A percentile compares a stretch with the other conserved stretches of the same genome.
Evolutionary conservation across 805 yeast species (phyloP).

Genomic region (Sugiyamaella boreocaroliniensis): DNA sequence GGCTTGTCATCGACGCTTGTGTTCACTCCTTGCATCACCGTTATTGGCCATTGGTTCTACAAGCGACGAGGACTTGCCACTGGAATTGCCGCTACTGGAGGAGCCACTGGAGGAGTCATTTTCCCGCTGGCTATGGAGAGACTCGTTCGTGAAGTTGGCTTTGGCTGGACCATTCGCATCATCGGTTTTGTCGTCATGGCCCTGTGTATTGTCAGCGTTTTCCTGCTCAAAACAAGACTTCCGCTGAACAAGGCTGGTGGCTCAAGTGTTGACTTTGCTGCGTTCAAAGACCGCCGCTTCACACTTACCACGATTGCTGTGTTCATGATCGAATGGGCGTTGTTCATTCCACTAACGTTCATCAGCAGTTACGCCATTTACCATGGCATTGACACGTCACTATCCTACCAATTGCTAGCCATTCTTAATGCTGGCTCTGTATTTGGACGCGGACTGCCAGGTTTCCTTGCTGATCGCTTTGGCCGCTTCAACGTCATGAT

Average conservation of each 20-base stretch:
- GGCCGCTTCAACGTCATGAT: conserved; percentile 57
- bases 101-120: conserved; percentile 58
- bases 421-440: conserved; percentile 44
- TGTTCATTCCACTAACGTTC: conserved; percentile 48
- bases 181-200: conserved; percentile 33
- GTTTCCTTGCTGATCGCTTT: conserved; percentile 44
- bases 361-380: conserved; percentile 47
- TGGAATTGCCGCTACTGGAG: conserved; percentile 60
- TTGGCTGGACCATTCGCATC: conserved; percentile 52
- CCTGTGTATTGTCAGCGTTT: conserved; percentile 28
- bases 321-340: conserved; percentile 43
- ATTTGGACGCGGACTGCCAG: conserved; percentile 51
- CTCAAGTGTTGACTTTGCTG: conserved; percentile 25
- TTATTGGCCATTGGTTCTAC: conserved; percentile 56
- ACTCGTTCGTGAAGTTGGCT: conserved; percentile 45
- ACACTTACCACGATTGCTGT: conserved; percentile 26
- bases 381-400: conserved; percentile 15
- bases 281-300: conserved; percentile 26
- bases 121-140: conserved; percentile 49
- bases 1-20: conserved; percentile 40
- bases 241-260: conserved; percentile 18
- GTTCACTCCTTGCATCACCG: conserved; percentile 49
- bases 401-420: conserved; percentile 38
- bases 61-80: conserved; percentile 51
- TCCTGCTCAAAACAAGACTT: conserved; percentile 36